phyloP scores from a whole-genome alignment of 1,284 basidiomycete species.

The Fereydounia khargensis region DNA sequence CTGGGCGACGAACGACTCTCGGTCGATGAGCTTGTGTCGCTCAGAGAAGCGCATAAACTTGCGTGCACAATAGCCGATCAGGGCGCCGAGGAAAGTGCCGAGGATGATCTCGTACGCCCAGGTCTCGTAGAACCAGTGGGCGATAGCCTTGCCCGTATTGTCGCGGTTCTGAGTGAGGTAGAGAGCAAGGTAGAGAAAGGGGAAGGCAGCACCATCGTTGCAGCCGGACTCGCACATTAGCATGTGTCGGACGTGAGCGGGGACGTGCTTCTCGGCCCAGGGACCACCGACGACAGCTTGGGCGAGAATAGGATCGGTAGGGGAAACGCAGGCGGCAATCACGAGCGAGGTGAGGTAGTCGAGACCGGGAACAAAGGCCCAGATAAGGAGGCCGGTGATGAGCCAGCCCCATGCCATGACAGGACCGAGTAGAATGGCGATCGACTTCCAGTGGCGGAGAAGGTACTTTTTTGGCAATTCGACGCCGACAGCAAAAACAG shows the following conservation, averaged over 20 bases:
- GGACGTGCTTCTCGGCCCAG: constrained; percentile 97
- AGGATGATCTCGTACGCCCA: constrained; percentile 75
- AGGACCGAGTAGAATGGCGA: constrained; percentile 81
- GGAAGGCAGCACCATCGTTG: constrained; percentile 75
- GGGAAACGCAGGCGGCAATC: constrained; percentile 87
- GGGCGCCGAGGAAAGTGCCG: constrained; percentile 74
- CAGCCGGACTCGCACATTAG: constrained; percentile 88
- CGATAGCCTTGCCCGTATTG: constrained; percentile 65
- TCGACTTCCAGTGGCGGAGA: constrained; percentile 80
- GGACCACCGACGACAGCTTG: constrained; percentile 82
- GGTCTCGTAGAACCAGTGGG: constrained; percentile 53
- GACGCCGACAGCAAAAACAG: constrained; percentile 96
- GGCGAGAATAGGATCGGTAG: constrained; percentile 77
- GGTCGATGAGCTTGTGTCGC: constrained; percentile 82
- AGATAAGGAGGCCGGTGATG: constrained; percentile 67
- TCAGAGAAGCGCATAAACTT: constrained; percentile 96
- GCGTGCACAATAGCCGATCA: constrained; percentile 78
- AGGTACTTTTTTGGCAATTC: constrained; percentile 67
- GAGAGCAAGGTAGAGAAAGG: constrained; percentile 88
- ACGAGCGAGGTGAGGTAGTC: constrained; percentile 42
- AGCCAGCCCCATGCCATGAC: constrained; percentile 85
- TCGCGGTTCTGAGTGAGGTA: constrained; percentile 77
- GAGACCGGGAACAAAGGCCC: constrained; percentile 39
- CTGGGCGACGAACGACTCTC: constrained; percentile 87
- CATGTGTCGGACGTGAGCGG: constrained; percentile 87